Evolutionary conservation across 2,329 filamentous ascomycete species (phyloP), one percentile per base, ranked within the genome.

Genomic region (Ceratocystiopsis minuta): DNA sequence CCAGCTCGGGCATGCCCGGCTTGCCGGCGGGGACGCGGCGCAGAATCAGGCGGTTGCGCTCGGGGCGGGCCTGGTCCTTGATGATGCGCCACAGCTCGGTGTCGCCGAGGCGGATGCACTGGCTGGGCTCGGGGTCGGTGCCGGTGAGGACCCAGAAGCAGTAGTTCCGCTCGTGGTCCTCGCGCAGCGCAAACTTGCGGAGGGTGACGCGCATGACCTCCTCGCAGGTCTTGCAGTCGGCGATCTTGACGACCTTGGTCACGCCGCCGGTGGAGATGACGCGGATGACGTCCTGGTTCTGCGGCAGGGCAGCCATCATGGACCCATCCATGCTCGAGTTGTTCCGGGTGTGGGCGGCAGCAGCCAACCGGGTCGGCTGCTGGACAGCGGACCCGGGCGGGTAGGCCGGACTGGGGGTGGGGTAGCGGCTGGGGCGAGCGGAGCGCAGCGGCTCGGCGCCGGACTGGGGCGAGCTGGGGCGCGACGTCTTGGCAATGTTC

Each of bases 141-240:
- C 87, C 88, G 50, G 84, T 79, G 45, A 96, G 67, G 1, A 94
- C 80, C 67, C 90, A 96, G 63, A 98, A 96, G 64, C 87, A 95
- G 62, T 94, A 96, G 54, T 92, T 94, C 53, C 86, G 76, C 56
- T 90, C 82, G 53, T 95, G 86, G 48, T 88, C 83, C 55, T 94
- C 86, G 17, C 86, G 82, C 28, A 94, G 70, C 35, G 78, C 77
- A 48, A 94, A 83, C 58, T 96, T 96, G 50, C 80, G 76, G 37
- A 96, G 63, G 0, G 90, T 93, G 46, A 84, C 80, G 37, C 86
- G 72, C 66, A 95, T 88, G 41, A 96, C 83, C 50, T 96, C 86
- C 53, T 95, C 90, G 46, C 85, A 82, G 6, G 81, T 90, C 54
- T 78, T 86, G 67, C 87, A 95, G 49, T 83, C 82, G 49, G 85